These are phyloP conservation scores for Elsinoe batatas DNA, from an alignment of 2,329 filamentous ascomycete genomes.

Conservation along the genomic window DNA sequence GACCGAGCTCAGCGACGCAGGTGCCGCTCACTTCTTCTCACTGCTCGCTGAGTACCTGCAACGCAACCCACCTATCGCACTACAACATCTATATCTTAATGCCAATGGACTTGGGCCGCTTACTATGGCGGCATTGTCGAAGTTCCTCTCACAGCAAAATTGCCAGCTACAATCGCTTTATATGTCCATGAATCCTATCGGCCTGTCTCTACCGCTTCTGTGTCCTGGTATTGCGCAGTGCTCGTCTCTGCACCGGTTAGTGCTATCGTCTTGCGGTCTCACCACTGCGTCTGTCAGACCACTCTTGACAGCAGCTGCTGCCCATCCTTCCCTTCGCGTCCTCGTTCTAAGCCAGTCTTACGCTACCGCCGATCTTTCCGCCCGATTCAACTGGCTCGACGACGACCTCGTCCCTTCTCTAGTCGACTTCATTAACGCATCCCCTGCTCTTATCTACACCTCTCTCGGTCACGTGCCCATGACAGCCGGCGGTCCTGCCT, in stretches of 20 bases:
- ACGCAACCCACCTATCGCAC: constrained; percentile 15
- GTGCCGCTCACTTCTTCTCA: constrained; percentile 37
- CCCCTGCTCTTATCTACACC: constrained; percentile 32
- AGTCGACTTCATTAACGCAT: constrained; percentile 26
- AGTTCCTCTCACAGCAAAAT: constrained; percentile 21
- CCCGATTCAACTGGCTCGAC: constrained; percentile 41
- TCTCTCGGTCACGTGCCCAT: constrained; percentile 33
- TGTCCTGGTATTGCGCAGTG: constrained; percentile 21
- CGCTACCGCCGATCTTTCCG: constrained; percentile 37
- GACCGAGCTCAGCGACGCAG: constrained; percentile 41
- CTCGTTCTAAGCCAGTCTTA: constrained; percentile 40
- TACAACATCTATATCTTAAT: constrained; percentile 28
- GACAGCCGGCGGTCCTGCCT: constrained; percentile 19
- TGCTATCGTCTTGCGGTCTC: constrained; percentile 37
- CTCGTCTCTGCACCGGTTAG: constrained; percentile 22
- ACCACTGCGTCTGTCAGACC: constrained; percentile 31
- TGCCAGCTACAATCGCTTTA: constrained; percentile 27
- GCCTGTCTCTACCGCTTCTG: constrained; percentile 20
- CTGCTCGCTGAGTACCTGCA: constrained; percentile 17
- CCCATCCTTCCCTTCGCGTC: constrained; percentile 29
- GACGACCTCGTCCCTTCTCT: constrained; percentile 30
- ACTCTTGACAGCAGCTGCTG: constrained; percentile 30
- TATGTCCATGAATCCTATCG: constrained; percentile 27
- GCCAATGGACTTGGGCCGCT: constrained; percentile 23
- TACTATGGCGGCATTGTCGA: constrained; percentile 22